Base-by-base conservation (phyloP, 140 eudicot genomes). In the Ambrosia hybrid region DNA sequence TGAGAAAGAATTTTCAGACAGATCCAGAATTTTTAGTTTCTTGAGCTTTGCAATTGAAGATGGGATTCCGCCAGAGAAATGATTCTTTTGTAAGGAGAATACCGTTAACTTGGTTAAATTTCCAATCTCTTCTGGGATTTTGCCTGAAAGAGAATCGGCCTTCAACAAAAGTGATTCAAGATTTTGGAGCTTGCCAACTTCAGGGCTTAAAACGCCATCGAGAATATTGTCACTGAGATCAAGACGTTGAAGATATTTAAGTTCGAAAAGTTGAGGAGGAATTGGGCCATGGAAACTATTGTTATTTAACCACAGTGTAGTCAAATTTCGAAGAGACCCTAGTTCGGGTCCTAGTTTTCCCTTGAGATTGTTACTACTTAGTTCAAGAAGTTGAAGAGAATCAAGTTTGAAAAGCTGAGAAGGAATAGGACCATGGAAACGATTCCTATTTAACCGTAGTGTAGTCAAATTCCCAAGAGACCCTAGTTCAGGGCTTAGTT, bases 161-260 rank as follows among this genome's bases (percentile, higher is more conserved):
- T 68, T 80, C 77, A 87, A 14, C 15, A 41, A 67, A 57, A 84
- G 65, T 0, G 72, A 41, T 75, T 66, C 74, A 64, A 87, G 75
- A 30, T 74, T 72, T 48, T 3, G 14, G 57, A 87, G 90, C 10
- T 70, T 48, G 12, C 84, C 83, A 11, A 85, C 72, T 53, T 82
- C 77, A 17, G 52, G 2, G 51, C 81, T 74, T 34, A 85, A 51
- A 67, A 15, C 71, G 21, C 90, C 95, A 0, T 36, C 3, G 1
- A 87, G 56, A 11, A 9, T 56, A 63, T 85, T 87, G 5, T 67
- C 33, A 48, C 86, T 82, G 38, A 84, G 26, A 70, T 87, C 89
- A 11, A 87, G 82, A 76, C 56, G 61, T 57, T n/a, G 49, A 15
- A 87, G 85, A 38, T 67, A 78, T 36, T 33, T 48, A 57, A 82